These are phyloP conservation scores for Tympanopsis confertula DNA, from an alignment of 2,329 filamentous ascomycete species.

Conservation along the genomic window DNA sequence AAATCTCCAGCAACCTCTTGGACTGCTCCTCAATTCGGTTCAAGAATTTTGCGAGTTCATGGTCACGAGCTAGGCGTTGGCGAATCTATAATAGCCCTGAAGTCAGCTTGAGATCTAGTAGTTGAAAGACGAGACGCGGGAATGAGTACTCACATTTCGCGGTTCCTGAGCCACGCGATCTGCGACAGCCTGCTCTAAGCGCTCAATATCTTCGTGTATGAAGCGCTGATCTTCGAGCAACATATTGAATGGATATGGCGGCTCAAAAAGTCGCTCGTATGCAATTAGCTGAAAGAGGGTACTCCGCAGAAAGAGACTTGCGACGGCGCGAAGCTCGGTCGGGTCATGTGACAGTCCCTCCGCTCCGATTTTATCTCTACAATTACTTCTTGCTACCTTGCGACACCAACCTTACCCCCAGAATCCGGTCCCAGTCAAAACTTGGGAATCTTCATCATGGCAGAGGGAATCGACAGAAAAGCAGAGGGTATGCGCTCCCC, in stretches of 20 bases:
- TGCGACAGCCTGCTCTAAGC: conserved; percentile 54
- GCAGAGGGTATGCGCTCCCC: conserved; percentile 31
- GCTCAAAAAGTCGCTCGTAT: no score
- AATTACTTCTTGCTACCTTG: no score
- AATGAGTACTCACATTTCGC: conserved; percentile 38
- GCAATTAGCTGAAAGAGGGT: no score
- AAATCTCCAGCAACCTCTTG: conserved; percentile 44
- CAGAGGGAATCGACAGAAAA: conserved; percentile 56
- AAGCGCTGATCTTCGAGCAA: conserved; percentile 55
- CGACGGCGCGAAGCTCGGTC: no score
- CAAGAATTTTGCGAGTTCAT: conserved; percentile 51
- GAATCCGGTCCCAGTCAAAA: no score
- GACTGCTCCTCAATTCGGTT: conserved; percentile 52
- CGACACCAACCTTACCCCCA: no score
- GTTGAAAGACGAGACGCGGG: neutral
- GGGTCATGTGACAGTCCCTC: no score
- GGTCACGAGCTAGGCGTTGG: conserved; percentile 50
- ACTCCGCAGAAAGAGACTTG: no score
- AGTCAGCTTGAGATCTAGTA: neutral
- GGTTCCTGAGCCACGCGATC: conserved; percentile 54
- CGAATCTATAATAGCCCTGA: conserved; percentile 33
- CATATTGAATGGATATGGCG: no score
- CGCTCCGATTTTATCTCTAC: no score
- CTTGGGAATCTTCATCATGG: conserved; percentile 48
- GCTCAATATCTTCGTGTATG: conserved; percentile 57